Conservation (phyloP, 140 eudicot species). For the Erigeron philadelphicus region DNA sequence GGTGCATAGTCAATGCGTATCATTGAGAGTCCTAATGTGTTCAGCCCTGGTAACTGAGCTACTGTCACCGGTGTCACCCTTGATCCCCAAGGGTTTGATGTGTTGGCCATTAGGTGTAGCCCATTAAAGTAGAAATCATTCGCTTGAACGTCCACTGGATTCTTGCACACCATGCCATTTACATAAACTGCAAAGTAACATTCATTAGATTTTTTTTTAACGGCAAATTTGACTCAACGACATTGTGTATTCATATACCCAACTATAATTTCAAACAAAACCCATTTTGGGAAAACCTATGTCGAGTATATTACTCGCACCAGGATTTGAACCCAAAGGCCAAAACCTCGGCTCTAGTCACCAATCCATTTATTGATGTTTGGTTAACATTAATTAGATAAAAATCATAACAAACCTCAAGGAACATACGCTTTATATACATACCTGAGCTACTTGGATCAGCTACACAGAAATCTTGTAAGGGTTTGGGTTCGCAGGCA, state of each 20-base stretch:
- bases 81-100: slow-evolving; percentile 34
- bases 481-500: slow-evolving; percentile 34
- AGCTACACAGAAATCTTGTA: slow-evolving; percentile 44
- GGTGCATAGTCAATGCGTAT: slow-evolving; percentile 39
- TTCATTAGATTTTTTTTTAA: neutral
- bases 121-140: slow-evolving; percentile 40
- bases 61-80: slow-evolving; percentile 31
- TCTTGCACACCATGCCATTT: slow-evolving; percentile 43
- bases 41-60: slow-evolving; percentile 43
- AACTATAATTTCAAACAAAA: no score
- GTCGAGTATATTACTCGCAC: no score
- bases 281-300: no score
- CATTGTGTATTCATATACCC: no score
- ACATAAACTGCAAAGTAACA: slow-evolving; percentile 32
- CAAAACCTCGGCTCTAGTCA: no score
- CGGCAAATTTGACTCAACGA: no score
- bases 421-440: slow-evolving; percentile 2
- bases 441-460: slow-evolving; percentile 37
- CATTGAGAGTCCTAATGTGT: slow-evolving; percentile 47
- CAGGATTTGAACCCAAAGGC: no score
- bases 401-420: neutral
- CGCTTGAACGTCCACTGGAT: slow-evolving; percentile 33
- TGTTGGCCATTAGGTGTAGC: slow-evolving; percentile 32
- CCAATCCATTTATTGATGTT: no score
- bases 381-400: neutral